These are phyloP conservation scores for Clitoria ternatea DNA, from an alignment of 306 rosid genomes.

Conservation along the genomic window DNA sequence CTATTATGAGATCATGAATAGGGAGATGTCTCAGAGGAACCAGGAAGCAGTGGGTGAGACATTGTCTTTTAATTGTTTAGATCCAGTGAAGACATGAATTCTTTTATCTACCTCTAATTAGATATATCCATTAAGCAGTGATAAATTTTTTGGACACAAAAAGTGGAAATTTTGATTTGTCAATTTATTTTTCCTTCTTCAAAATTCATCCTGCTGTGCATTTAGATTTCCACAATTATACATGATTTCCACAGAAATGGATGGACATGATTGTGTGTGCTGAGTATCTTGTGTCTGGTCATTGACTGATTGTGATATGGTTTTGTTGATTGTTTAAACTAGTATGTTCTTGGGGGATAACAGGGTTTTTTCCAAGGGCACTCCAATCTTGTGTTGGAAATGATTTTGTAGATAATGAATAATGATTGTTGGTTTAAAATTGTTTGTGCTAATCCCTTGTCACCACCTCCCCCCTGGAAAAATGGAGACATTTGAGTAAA, in stretches of 20 bases:
- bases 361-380: not conserved
- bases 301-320: not conserved
- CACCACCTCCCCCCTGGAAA: not conserved
- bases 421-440: not conserved
- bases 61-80: slow-evolving; percentile 8
- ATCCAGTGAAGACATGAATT: not conserved
- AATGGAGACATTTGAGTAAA: not conserved
- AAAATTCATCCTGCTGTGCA: not conserved
- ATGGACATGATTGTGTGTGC: not conserved
- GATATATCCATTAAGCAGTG: not conserved
- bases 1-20: slow-evolving; percentile 89
- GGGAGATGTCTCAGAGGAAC: slow-evolving; percentile 98
- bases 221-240: not conserved
- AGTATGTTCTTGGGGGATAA: not conserved
- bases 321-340: not conserved
- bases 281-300: slow-evolving; percentile 5
- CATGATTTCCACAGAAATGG: not conserved
- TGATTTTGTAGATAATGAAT: not conserved
- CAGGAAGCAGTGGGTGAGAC: slow-evolving; percentile 89
- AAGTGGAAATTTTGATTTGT: slow-evolving; percentile 15
- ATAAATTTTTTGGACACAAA: too few species aligned
- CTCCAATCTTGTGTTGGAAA: not conserved
- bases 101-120: not conserved
- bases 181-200: not conserved
- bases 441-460: not conserved